phyloP scores from a whole-genome alignment of 2,329 filamentous ascomycete genomes.

The Simplicillium sp. region DNA sequence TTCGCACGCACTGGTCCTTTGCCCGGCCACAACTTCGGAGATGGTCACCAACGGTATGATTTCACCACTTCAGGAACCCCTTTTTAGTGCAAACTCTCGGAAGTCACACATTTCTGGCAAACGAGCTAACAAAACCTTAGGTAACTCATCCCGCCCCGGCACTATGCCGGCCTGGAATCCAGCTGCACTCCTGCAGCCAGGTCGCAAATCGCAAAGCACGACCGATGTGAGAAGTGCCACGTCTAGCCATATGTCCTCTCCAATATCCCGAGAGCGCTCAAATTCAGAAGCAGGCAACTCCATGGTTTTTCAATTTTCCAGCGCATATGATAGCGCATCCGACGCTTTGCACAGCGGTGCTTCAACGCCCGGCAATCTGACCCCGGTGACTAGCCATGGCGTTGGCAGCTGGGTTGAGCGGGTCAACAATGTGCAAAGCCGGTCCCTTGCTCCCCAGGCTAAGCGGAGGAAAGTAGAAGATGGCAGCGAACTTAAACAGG shows the following conservation, averaged over 20 bases:
- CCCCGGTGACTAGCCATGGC: slow-evolving; percentile 22
- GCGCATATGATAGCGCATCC: slow-evolving; percentile 21
- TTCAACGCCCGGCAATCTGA: slow-evolving; percentile 20
- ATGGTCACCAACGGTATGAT: slow-evolving; percentile 6
- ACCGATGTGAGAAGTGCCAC: slow-evolving; percentile 15
- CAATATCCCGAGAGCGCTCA: slow-evolving; percentile 12
- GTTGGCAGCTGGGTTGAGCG: slow-evolving; percentile 61
- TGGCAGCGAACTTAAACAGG: slow-evolving; percentile 29
- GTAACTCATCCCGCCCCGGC: slow-evolving; percentile 14
- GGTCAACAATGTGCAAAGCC: slow-evolving; percentile 65
- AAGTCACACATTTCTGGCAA: no score
- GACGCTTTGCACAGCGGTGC: slow-evolving; percentile 20
- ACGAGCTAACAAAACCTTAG: slow-evolving; percentile 10
- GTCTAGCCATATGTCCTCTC: slow-evolving; percentile 13
- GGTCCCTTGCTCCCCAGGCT: slow-evolving; percentile 44
- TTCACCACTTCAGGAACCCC: no score
- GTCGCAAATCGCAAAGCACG: slow-evolving; percentile 17
- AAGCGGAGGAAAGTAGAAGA: slow-evolving; percentile 57
- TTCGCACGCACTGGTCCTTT: slow-evolving; percentile 2
- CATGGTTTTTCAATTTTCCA: slow-evolving; percentile 34
- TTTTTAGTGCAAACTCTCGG: no score
- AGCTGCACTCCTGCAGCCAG: slow-evolving; percentile 28
- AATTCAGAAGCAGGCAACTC: slow-evolving; percentile 17
- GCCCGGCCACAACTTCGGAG: not conserved
- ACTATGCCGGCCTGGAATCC: slow-evolving; percentile 26